phyloP scores from a whole-genome alignment of 495 filamentous ascomycete species.

The Neurospora discreta region DNA sequence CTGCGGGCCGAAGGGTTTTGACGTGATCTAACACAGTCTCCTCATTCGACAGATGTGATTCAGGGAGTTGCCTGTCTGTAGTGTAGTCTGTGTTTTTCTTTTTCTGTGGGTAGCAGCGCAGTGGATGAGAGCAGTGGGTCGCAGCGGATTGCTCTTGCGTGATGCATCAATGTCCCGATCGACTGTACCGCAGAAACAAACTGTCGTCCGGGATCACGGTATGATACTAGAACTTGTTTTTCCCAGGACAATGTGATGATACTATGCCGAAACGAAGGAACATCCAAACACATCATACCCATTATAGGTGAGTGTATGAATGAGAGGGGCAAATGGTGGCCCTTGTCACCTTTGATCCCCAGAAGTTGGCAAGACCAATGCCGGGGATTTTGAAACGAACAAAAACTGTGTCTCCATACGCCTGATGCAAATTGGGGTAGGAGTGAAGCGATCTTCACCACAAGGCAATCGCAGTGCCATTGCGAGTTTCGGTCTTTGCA shows the following conservation, averaged over 20 bases:
- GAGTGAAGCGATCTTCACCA: background rate
- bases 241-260: background rate
- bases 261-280: background rate
- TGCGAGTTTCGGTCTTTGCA: background rate
- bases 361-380: background rate
- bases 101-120: background rate
- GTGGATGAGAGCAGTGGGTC: background rate
- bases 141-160: background rate
- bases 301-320: background rate
- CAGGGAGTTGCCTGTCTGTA: background rate
- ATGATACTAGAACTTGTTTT: background rate
- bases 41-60: background rate
- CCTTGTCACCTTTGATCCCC: background rate
- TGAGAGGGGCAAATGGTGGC: background rate
- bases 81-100: background rate
- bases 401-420: background rate
- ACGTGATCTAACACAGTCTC: background rate
- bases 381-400: background rate
- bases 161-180: background rate
- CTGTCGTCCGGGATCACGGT: background rate
- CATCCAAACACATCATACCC: background rate
- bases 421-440: background rate
- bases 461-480: background rate
- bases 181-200: background rate
- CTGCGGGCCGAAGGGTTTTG: background rate